Evolutionary conservation across 441 rosid genomes (phyloP), one percentile per base, ranked within the genome.

Genomic region (Brassica hybrid): DNA sequence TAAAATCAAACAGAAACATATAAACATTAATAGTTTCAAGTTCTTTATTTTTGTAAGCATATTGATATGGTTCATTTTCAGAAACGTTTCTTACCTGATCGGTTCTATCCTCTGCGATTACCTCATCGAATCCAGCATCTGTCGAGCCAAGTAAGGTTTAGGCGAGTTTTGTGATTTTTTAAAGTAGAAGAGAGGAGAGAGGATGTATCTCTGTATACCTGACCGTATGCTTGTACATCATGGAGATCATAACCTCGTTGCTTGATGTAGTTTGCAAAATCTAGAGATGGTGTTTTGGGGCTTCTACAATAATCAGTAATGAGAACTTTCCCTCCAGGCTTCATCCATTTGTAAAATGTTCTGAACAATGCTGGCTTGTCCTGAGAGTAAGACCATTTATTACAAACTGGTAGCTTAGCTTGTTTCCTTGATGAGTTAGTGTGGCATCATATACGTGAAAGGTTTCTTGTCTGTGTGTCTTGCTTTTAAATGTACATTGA

Each of bases 231-330:
- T 79, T 90, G 76, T 3, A 92, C 83, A 66, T 87, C 89, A 27
- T 94, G 97, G 78, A 92, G 98, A 84, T 94, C 94, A 78, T 94
- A 94, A 41, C 97, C 98, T 82, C 98, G 86, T 83, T 92, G 93
- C 80, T 85, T 88, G 66, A 91, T 89, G 74, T 94, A 92, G 72
- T 82, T 88, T 0, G 87, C 81, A 60, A 94, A 92, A 69, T 91
- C 93, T 45, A 84, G 13, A 3, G 94, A 85, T 21, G 97, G 88
- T 27, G 84, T 78, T 80, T 91, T 91, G 43, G 91, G 77, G 70
- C 82, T 82, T 78, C 65, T 88, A 85, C 98, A 92, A 84, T 94
- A 94, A 71, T 92, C 97, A 64, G 89, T 91, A 19, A 94, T 91
- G 16, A 94, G 98, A 84, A 92, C 86, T 86, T 79, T 91, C 9